Evolutionary conservation across 2,329 filamentous ascomycete genomes (phyloP), one percentile per base, ranked within the genome.

Genomic region (Plectosphaerella sp.): DNA sequence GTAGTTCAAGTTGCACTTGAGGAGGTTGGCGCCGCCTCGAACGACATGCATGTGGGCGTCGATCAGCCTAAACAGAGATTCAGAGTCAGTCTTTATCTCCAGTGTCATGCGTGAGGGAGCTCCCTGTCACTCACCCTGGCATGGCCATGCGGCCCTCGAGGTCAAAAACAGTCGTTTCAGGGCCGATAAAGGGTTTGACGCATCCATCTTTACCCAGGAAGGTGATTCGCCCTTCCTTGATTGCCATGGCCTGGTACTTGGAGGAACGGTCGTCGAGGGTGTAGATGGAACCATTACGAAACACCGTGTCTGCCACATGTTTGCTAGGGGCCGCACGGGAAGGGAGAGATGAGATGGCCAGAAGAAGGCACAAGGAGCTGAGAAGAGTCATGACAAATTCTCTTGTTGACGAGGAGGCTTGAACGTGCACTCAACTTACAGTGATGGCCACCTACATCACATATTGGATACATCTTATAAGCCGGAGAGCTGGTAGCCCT

Each of bases 131-230:
- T 33, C 28, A 33, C 7, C 62, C 62, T 4, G 62, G 62, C 62
- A 64, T 64, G n/a, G 59, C 61, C 62, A 64, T 64, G 35, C 58
- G 59, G 11, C 62, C 62, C 16, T 62, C 39, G 11, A 64, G 62
- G 39, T 64, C 56, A 20, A 64, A 47, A 4, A 64, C 57, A 9
- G 56, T 57, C 24, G 62, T 64, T 6, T 57, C 50, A 7, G 55
- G 54, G 12, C 61, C 62, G 25, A 64, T 61, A n/a, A 58, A 62
- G 1, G 48, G 41, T 28, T 58, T 54, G 9, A 54, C 52, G 5
- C 48, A 52, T 12, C 57, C 56, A 36, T 61, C 51, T 45, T 43
- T 52, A 10, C 62, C 62, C 1, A 59, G 48, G 22, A 57, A 62
- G 20, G 58, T 52, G 14, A 64, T 62, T 35, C 35, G 52, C 16